These are phyloP conservation scores for Puccinia coronata DNA, from an alignment of 1,284 basidiomycete genomes.

Conservation along the genomic window DNA sequence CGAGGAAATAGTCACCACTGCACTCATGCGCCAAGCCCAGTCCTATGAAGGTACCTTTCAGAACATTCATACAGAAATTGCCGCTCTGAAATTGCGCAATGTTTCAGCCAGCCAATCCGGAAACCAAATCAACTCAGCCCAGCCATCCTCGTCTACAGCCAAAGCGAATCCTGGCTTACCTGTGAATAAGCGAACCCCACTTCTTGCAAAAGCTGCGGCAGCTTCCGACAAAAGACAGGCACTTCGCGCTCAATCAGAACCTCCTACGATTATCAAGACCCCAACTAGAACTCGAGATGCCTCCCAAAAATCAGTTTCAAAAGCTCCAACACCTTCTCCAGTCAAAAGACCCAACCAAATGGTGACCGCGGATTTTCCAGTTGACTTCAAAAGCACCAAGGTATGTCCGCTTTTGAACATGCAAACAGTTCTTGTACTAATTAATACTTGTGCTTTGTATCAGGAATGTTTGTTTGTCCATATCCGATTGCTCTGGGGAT, in stretches of 20 bases:
- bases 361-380: neutral
- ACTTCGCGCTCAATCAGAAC: constrained; percentile 9
- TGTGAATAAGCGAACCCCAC: neutral
- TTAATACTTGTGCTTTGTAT: neutral
- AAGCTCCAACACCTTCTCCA: neutral
- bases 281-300: neutral
- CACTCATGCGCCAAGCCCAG: neutral
- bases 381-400: constrained; percentile 1
- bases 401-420: neutral
- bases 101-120: neutral
- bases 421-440: neutral
- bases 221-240: neutral
- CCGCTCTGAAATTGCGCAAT: neutral
- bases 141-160: neutral
- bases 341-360: constrained; percentile 12
- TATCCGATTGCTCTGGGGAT: constrained; percentile 14
- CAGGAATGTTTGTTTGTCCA: constrained; percentile 22
- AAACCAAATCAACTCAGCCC: neutral
- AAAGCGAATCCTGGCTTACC: neutral
- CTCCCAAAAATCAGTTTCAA: neutral
- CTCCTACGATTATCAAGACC: neutral
- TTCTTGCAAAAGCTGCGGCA: neutral
- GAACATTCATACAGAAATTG: neutral
- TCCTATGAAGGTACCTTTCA: neutral
- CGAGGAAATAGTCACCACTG: neutral